Base-by-base conservation (phyloP, 2,329 filamentous ascomycete genomes). In the Moelleriella libera region DNA sequence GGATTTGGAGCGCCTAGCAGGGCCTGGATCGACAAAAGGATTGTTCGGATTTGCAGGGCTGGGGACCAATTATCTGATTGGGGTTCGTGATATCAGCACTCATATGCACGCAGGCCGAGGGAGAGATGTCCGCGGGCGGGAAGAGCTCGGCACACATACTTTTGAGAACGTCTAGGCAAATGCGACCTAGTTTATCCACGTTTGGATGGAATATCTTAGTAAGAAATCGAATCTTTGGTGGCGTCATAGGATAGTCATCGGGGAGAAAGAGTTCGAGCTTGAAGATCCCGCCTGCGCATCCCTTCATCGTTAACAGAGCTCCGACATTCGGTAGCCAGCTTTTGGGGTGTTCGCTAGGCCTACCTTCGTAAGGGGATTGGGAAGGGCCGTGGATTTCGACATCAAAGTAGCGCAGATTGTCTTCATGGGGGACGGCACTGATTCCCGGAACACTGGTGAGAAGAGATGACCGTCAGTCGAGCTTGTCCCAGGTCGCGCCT, bases 181-280 rank as follows among this genome's bases (percentile, higher is more conserved):
- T 98, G 51, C 92, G 85, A 51, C 92, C 92, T 2, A 98, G 80
- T 68, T 94, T 94, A 65, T 98, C 92, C 57, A 98, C 96, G 65
- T 98, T 98, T 46, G 92, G 92, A 65, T 98, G 94, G 68, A 97
- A 98, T 66, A 98, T 97, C 70, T 95, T 96, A 58, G 94, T 98
- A 46, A 98, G 75, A 68, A 98, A 98, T 48, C 92, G 86, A 61
- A 98, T 96, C 74, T 96, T 96, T 43, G 92, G 92, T 47, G 92
- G 90, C 34, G 88, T 95, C 92, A 98, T 98, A 41, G 92, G 92
- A 65, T 98, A 98, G 70, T 98, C 92, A 61, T 98, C 92, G 43
- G 94, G 94, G 29, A 98, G 77, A 66, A 98, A 98, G 21, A 98
- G 80, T 67, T 98, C 92, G 52, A 97, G 83, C 68, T 94, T 90